These are phyloP conservation scores for Acanthamoeba castellanii DNA, from an alignment of 208 protist genomes.

Conservation along the genomic window DNA sequence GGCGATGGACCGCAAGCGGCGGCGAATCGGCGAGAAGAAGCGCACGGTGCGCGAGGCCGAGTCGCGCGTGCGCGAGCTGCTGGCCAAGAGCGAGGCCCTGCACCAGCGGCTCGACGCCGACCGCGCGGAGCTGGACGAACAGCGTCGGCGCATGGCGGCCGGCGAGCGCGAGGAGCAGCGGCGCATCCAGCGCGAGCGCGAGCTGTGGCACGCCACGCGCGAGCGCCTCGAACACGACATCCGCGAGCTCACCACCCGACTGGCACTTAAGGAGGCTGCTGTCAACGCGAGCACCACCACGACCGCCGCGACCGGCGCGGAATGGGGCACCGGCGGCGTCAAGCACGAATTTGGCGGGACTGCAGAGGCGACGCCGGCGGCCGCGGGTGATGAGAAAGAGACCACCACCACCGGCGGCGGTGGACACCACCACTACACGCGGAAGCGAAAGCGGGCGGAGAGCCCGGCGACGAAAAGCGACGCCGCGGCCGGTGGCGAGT, in stretches of 20 bases:
- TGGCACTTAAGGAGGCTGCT: background rate
- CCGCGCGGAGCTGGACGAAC: background rate
- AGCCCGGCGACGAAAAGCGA: background rate
- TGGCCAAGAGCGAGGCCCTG: constrained; percentile 41
- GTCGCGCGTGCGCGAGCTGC: constrained; percentile 38
- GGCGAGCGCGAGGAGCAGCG: constrained; percentile 13
- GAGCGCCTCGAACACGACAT: background rate
- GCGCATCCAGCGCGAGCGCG: background rate
- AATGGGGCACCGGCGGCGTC: background rate
- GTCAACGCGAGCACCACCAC: background rate
- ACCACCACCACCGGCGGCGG: background rate
- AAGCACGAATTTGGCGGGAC: background rate
- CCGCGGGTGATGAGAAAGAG: background rate
- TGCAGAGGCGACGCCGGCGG: background rate
- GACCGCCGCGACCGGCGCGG: background rate
- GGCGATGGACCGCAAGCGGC: constrained; percentile 5
- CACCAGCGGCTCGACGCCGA: constrained; percentile 42
- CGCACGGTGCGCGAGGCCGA: background rate
- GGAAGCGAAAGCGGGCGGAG: background rate
- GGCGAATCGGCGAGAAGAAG: background rate
- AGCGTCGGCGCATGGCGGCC: background rate
- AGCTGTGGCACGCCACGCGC: background rate
- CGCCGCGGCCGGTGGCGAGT: background rate
- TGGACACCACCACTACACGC: background rate
- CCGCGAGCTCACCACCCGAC: background rate